phyloP scores from a whole-genome alignment of 768 basidiomycete species.

The Lactifluus pinguis region DNA sequence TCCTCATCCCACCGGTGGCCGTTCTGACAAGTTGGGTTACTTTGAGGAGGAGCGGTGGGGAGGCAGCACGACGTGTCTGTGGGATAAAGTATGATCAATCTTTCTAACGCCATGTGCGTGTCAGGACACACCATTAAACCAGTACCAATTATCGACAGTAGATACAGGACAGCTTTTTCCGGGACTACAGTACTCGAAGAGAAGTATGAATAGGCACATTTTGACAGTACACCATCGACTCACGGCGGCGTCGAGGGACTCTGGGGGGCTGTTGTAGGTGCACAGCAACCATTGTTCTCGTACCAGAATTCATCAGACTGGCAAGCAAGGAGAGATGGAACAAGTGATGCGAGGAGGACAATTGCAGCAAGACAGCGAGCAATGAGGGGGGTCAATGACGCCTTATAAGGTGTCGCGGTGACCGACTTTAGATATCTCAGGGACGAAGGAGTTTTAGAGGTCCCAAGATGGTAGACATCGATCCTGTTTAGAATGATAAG shows the following conservation, averaged over 20 bases:
- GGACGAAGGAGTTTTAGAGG: too few species aligned
- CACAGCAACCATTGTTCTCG: constrained; percentile 15
- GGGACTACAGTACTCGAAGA: not conserved
- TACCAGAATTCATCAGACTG: constrained; percentile 15
- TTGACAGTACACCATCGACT: not conserved
- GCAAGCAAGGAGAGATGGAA: constrained; percentile 26
- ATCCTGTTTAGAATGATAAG: too few species aligned
- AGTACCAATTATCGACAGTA: constrained; percentile 3
- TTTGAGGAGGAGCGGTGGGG: constrained; percentile 12
- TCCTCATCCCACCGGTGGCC: constrained; percentile 14
- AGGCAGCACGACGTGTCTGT: constrained; percentile 17
- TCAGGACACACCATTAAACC: not conserved
- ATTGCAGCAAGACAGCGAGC: constrained; percentile 13
- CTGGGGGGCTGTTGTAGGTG: constrained; percentile 25
- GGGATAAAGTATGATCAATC: not conserved
- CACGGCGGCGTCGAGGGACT: constrained; percentile 31
- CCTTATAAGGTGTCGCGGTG: not conserved
- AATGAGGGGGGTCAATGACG: constrained; percentile 21
- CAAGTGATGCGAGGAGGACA: not conserved
- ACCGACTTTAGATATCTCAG: too few species aligned
- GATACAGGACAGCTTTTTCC: constrained; percentile 15
- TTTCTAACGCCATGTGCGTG: not conserved
- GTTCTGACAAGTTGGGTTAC: constrained; percentile 8
- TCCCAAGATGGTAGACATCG: not conserved
- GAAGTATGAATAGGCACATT: not conserved